phyloP scores from a whole-genome alignment of 495 filamentous ascomycete genomes.

The Halenospora varia region DNA sequence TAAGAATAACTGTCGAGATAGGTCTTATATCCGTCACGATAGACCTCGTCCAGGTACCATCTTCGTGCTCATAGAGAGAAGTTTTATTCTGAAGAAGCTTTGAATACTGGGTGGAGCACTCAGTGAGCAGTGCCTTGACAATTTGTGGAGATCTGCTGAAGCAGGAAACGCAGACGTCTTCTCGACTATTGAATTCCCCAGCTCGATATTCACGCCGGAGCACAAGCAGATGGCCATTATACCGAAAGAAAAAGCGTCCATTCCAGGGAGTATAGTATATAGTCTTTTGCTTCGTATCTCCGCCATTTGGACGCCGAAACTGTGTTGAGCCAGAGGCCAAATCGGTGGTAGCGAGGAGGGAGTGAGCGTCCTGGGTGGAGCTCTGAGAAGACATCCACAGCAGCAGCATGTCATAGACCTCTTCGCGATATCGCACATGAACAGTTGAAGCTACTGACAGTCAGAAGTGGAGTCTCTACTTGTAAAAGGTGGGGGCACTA shows the following conservation, averaged over 20 bases:
- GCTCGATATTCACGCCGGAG: slow-evolving; percentile 8
- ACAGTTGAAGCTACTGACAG: slow-evolving; percentile 12
- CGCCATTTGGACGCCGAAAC: slow-evolving; percentile 10
- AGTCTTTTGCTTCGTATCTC: slow-evolving; percentile 10
- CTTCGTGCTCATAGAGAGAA: no score
- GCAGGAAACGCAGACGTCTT: no score
- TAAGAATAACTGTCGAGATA: slow-evolving; percentile 10
- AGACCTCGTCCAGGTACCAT: slow-evolving; percentile 3
- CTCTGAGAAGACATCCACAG: slow-evolving; percentile 13
- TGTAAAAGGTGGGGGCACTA: slow-evolving; percentile 2
- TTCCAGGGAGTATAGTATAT: slow-evolving; percentile 13
- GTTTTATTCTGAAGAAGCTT: no score
- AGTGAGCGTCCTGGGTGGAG: slow-evolving; percentile 9
- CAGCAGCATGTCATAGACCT: slow-evolving; percentile 14
- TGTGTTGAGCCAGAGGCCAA: slow-evolving; percentile 8
- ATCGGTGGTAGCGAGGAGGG: slow-evolving; percentile 5
- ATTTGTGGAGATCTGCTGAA: no score
- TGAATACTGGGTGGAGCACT: no score
- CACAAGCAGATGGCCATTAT: slow-evolving; percentile 7
- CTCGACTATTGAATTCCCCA: slow-evolving; percentile 8
- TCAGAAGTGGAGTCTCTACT: slow-evolving; percentile 11
- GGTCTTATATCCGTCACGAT: slow-evolving; percentile 2
- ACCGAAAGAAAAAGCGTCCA: slow-evolving; percentile 13
- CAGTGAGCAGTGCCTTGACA: no score
- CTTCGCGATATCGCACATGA: no score